phyloP scores from a whole-genome alignment of 2,329 filamentous ascomycete genomes.

The Ilyonectria robusta region DNA sequence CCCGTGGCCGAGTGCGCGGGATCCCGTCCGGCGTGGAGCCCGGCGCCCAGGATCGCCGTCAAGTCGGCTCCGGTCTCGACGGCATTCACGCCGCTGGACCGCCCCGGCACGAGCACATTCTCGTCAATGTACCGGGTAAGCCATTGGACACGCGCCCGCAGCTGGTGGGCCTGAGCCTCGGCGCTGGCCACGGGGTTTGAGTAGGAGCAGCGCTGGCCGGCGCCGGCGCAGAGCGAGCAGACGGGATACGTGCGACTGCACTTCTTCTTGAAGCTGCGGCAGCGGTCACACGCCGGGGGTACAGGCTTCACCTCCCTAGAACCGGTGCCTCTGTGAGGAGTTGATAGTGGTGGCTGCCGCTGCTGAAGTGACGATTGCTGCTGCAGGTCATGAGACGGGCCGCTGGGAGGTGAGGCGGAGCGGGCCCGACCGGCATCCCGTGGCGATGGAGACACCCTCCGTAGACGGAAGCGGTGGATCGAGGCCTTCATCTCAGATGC shows the following conservation, averaged over 20 bases:
- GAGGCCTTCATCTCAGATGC: constrained; percentile 48
- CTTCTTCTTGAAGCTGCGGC: constrained; percentile 62
- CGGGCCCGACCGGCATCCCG: constrained; percentile 43
- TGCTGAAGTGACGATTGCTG: constrained; percentile 22
- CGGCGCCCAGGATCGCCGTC: constrained; percentile 25
- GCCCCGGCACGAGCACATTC: constrained; percentile 42
- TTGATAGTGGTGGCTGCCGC: constrained; percentile 10
- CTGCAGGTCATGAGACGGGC: constrained; percentile 35
- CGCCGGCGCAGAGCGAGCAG: constrained; percentile 57
- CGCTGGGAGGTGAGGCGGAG: constrained; percentile 46
- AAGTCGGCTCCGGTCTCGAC: constrained; percentile 56
- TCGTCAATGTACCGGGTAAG: constrained; percentile 56
- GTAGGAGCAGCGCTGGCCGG: constrained; percentile 56
- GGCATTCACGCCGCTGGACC: constrained; percentile 48
- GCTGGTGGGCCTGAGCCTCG: constrained; percentile 52
- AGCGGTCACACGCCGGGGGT: constrained; percentile 56
- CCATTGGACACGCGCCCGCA: constrained; percentile 59
- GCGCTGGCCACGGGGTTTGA: constrained; percentile 51
- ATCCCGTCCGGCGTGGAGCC: constrained; percentile 7
- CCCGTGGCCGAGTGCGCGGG: constrained; percentile 20
- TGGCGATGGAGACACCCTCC: constrained; percentile 45
- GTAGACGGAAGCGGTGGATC: constrained; percentile 46
- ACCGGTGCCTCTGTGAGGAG: neutral
- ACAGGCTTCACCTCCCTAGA: constrained; percentile 28
- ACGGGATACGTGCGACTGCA: constrained; percentile 59